Evolutionary conservation across 306 rosid species (phyloP).

Genomic region (Delonix regia): DNA sequence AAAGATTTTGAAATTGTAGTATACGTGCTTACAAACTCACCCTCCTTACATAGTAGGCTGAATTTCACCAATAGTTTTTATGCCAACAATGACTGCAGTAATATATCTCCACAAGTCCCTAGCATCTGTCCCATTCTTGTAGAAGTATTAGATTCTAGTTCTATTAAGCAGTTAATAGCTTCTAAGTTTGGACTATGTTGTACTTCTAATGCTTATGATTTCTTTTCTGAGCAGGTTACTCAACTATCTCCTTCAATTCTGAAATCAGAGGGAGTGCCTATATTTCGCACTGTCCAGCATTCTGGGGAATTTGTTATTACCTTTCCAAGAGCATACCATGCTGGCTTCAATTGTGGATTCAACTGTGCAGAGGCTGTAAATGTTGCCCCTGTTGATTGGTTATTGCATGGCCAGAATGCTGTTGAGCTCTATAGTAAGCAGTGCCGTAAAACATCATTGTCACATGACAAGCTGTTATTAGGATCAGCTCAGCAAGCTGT

Average conservation of each 20-base stretch:
- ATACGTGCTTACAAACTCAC: not conserved
- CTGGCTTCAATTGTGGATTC: constrained; percentile 97
- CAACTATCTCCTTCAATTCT: constrained; percentile 78
- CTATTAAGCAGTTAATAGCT: constrained; percentile 1
- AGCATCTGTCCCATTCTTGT: not conserved
- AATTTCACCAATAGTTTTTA: not conserved
- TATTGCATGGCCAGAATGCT: constrained; percentile 90
- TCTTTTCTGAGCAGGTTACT: constrained; percentile 62
- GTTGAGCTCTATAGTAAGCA: constrained; percentile 89
- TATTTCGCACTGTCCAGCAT: constrained; percentile 59
- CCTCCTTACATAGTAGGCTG: too few relatives aligned
- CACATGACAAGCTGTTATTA: constrained; percentile 88
- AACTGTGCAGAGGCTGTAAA: constrained; percentile 99
- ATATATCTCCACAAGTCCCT: not conserved
- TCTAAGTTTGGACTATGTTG: not conserved
- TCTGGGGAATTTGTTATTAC: constrained; percentile 89
- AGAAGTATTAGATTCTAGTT: not conserved
- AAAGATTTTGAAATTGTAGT: not conserved
- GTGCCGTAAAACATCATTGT: constrained; percentile 83
- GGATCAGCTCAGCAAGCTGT: constrained; percentile 80
- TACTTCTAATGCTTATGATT: constrained; percentile 4
- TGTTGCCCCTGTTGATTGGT: constrained; percentile 98
- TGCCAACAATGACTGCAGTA: not conserved
- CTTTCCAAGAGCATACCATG: constrained; percentile 94
- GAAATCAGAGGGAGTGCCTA: constrained; percentile 72